Evolutionary conservation across 2,329 filamentous ascomycete genomes (phyloP), one percentile per base, ranked within the genome.

Genomic region (Didymella glomerata): DNA sequence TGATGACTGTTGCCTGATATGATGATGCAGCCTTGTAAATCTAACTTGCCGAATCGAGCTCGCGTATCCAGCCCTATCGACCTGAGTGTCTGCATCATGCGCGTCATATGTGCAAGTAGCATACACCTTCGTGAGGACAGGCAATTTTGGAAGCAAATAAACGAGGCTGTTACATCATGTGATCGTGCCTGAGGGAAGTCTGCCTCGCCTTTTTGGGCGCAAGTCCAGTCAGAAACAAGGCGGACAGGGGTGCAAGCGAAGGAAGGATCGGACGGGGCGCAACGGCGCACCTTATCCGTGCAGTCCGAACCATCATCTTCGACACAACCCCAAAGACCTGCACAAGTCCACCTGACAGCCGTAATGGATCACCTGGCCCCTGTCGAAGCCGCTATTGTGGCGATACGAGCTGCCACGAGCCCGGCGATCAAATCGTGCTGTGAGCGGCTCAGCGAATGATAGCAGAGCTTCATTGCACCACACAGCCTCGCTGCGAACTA

Each of bases 401-500:
- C 56, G 41, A 50, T 10, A 44, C 44, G 46, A 42, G 27, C 24
- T 54, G 24, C 22, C 22, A 42, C 24, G 18, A 36, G 41, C 34
- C 41, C 24, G 22, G 47, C 34, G 40, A n/a, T 3, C 45, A 36
- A 54, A 50, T 50, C 56, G 50, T 36, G 24, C 56, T 41, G 46
- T 22, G 9, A 14, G 22, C 40, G 25, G 32, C 8, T 4, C 27
- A 20, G 20, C 56, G 46, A 59, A 59, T 59, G 20, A 50, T 40
- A 42, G 40, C 45, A 34, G 24, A 3, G 18, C 11, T 40, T 34
- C 30, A 16, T 24, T 13, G 13, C 50, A 22, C 20, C 51, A 27
- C 56, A 59, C 56, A 54, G 56, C 56, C 56, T 59, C 50, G 32
- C 56, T 46, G 40, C 16, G 40, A 51, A 59, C 50, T 42, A 46